Base-by-base conservation (phyloP, 139 green algal species). In the Bryopsis sp. region DNA sequence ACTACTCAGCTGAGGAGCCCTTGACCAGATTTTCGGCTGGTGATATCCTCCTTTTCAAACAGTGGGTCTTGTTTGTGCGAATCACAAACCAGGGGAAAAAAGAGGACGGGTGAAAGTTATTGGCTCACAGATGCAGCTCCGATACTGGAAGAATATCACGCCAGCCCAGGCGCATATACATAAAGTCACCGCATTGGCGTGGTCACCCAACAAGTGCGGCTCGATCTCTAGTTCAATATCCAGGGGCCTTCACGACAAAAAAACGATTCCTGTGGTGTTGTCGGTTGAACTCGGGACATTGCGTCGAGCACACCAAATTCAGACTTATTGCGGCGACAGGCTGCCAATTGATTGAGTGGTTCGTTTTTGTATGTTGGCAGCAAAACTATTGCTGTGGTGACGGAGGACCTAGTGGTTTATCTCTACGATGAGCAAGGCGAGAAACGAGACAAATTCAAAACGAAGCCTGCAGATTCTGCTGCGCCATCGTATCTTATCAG, bases 371-470 rank as follows among this genome's bases (percentile, higher is more conserved):
- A 58, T 71, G 2, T 7, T 76, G 0, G 72, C 78, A 90, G 84
- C 37, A 64, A 70, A 35, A 86, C 85, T 62, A 71, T 95, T 1
- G 89, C 89, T 22, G 86, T 76, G 0, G 88, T 83, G 1, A 87
- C 83, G 34, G 77, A 75, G 0, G 89, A 95, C 32, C 79, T 78
- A n/a, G 80, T 95, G 31, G 83, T 95, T 11, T 85, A 92, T 47
- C 69, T 95, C 19, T 95, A 89, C 66, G 89, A 95, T 58, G 88
- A 91, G 54, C 74, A 73, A 64, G 89, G 89, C 4, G 86, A 92
- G 35, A 73, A 77, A 7, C 80, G 78, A 57, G 89, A 95, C 79
- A 93, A 91, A 67, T 95, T 95, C 72, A 87, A 86, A 50, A 85
- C 86, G 26, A 88, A 90, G 66, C 71, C 82, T 28, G 72, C 78